phyloP scores from a whole-genome alignment of 2,329 filamentous ascomycete species.

The Sphaerulina populicola region DNA sequence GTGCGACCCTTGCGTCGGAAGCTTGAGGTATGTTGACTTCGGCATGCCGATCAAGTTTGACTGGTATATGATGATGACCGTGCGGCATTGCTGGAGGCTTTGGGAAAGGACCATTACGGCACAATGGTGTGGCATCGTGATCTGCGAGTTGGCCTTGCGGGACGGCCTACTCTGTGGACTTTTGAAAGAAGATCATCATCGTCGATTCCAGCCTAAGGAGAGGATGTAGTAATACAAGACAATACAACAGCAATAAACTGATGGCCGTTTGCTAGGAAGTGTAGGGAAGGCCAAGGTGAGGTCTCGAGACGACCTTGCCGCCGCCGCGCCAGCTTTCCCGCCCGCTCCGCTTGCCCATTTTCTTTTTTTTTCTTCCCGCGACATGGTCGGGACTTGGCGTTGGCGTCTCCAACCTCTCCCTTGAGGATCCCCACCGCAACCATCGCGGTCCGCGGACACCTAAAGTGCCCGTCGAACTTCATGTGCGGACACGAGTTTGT shows the following conservation, averaged over 20 bases:
- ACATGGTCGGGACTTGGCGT: no score
- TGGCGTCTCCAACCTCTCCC: no score
- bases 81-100: background rate
- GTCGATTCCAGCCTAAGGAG: no score
- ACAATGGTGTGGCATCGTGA: background rate
- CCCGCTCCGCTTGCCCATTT: no score
- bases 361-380: no score
- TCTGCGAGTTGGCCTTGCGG: background rate
- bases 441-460: slow-evolving; percentile 62
- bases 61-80: background rate
- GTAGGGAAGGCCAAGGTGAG: no score
- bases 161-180: background rate
- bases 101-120: background rate
- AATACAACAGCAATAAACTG: no score
- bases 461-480: slow-evolving; percentile 57
- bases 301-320: no score
- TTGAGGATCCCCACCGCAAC: no score
- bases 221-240: no score
- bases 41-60: slow-evolving; percentile 2
- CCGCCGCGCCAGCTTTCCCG: no score
- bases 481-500: slow-evolving; percentile 77
- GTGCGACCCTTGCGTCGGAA: slow-evolving; percentile 1
- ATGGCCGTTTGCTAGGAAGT: no score
- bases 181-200: background rate
- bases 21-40: slow-evolving; percentile 3